A percentile compares a stretch with the other conserved stretches of the same genome.
These are phyloP conservation scores for Myriosclerotinia curreyana DNA, from an alignment of 2,329 filamentous ascomycete genomes.

Conservation along the genomic window DNA sequence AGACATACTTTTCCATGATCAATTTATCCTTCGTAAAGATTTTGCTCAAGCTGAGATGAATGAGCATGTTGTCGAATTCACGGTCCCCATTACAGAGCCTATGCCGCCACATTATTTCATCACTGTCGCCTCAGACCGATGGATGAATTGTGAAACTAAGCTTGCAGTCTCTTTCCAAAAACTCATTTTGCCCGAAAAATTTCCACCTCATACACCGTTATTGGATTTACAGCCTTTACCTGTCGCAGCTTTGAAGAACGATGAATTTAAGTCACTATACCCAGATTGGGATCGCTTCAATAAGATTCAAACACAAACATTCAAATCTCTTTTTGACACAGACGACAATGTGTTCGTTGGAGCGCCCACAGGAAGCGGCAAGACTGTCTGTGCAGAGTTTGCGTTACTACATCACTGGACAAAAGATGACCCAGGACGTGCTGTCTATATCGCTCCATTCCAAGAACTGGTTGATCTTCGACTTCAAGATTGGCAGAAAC, in stretches of 20 bases:
- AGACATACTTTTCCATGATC: conserved; percentile 91
- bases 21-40: conserved; percentile 85
- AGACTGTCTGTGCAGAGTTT: conserved; percentile 96
- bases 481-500: conserved; percentile 79
- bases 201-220: conserved; percentile 88
- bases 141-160: conserved; percentile 97
- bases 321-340: conserved; percentile 86
- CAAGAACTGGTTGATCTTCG: conserved; percentile 86
- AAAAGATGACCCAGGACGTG: conserved; percentile 66
- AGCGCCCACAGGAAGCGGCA: conserved; percentile 90
- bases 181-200: conserved; percentile 89
- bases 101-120: conserved; percentile 99
- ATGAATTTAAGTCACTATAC: conserved; percentile 79
- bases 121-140: conserved; percentile 87
- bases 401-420: conserved; percentile 86
- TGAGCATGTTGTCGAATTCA: conserved; percentile 94
- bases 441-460: conserved; percentile 92
- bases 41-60: conserved; percentile 83
- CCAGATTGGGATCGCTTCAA: conserved; percentile 87
- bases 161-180: conserved; percentile 94
- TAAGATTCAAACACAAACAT: conserved; percentile 94
- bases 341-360: conserved; percentile 94
- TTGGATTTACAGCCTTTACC: conserved; percentile 90
- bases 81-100: conserved; percentile 91
- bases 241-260: conserved; percentile 80